These are phyloP conservation scores for Dendrocalamus latiflorus DNA, from an alignment of 202 grass and related monocot genomes.

Conservation along the genomic window DNA sequence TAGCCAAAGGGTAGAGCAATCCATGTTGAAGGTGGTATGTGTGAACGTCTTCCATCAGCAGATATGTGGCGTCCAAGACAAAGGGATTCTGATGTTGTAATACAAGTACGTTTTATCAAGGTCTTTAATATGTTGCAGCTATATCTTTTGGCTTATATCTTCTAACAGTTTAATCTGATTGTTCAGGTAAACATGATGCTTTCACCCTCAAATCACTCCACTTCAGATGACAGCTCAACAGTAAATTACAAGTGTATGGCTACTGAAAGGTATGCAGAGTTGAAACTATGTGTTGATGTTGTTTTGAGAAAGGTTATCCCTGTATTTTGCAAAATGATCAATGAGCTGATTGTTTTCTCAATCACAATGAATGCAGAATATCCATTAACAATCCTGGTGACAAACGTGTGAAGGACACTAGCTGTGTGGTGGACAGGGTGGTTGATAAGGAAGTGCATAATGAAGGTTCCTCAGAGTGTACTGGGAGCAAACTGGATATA, in stretches of 20 bases:
- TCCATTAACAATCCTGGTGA: slow-evolving; percentile 5
- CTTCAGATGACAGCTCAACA: slow-evolving; percentile 34
- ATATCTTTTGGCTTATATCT: slow-evolving; percentile 19
- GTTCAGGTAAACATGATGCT: slow-evolving; percentile 30
- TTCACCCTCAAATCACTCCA: slow-evolving; percentile 37
- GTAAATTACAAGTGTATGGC: slow-evolving; percentile 19
- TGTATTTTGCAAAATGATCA: slow-evolving; percentile 26
- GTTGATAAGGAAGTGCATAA: too few relatives aligned
- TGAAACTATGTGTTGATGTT: not conserved
- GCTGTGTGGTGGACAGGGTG: slow-evolving; percentile 19
- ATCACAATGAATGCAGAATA: slow-evolving; percentile 32
- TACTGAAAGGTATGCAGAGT: slow-evolving; percentile 40
- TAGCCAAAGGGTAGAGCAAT: slow-evolving; percentile 78
- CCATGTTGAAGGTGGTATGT: slow-evolving; percentile 50
- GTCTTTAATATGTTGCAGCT: not conserved
- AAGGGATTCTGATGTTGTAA: slow-evolving; percentile 82
- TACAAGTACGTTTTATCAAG: slow-evolving; percentile 53
- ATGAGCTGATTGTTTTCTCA: slow-evolving; percentile 26
- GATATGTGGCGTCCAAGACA: slow-evolving; percentile 57
- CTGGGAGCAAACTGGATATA: slow-evolving; percentile 20
- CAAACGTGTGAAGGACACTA: slow-evolving; percentile 19
- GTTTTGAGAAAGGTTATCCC: slow-evolving; percentile 1
- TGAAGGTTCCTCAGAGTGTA: slow-evolving; percentile 16
- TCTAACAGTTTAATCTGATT: slow-evolving; percentile 24
- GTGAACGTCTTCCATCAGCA: slow-evolving; percentile 60